These are phyloP conservation scores for Coemansia sp. DNA, from an alignment of 192 early-diverging fungal genomes.

Conservation along the genomic window DNA sequence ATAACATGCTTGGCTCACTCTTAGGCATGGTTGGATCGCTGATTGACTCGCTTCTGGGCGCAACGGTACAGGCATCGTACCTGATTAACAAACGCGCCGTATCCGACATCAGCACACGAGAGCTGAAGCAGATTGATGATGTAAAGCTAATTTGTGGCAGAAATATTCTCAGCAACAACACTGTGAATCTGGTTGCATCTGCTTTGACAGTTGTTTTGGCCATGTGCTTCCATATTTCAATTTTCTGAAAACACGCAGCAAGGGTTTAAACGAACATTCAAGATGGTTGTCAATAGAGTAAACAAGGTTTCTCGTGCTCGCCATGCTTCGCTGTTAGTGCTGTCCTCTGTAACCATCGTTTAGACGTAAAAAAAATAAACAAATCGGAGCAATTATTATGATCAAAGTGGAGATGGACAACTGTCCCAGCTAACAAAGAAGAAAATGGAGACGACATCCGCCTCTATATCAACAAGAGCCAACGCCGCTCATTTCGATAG, in stretches of 20 bases:
- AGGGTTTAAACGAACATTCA: too few species aligned
- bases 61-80: conserved; percentile 73
- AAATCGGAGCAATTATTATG: too few species aligned
- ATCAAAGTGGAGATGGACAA: too few species aligned
- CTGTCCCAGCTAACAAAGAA: too few species aligned
- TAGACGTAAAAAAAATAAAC: too few species aligned
- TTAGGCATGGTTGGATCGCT: conserved; percentile 76
- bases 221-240: neutral
- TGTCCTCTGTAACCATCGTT: too few species aligned
- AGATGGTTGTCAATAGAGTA: too few species aligned
- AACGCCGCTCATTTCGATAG: conserved; percentile 2
- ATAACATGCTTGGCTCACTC: conserved; percentile 58
- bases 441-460: too few species aligned
- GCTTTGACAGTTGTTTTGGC: conserved; percentile 28
- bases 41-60: conserved; percentile 81
- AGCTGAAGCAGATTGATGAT: conserved; percentile 49
- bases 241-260: conserved; percentile 5
- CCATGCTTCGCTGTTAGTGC: too few species aligned
- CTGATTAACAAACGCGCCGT: conserved; percentile 50
- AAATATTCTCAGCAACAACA: conserved; percentile 79
- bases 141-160: conserved; percentile 62
- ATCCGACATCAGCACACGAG: conserved; percentile 58
- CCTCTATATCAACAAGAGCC: neutral
- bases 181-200: conserved; percentile 51
- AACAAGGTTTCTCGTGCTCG: too few species aligned